Percentiles rank a stretch among this genome's conserved stretches.
Evolutionary conservation across 202 grass and related monocot genomes (phyloP).

Genomic region (Zizania palustris): DNA sequence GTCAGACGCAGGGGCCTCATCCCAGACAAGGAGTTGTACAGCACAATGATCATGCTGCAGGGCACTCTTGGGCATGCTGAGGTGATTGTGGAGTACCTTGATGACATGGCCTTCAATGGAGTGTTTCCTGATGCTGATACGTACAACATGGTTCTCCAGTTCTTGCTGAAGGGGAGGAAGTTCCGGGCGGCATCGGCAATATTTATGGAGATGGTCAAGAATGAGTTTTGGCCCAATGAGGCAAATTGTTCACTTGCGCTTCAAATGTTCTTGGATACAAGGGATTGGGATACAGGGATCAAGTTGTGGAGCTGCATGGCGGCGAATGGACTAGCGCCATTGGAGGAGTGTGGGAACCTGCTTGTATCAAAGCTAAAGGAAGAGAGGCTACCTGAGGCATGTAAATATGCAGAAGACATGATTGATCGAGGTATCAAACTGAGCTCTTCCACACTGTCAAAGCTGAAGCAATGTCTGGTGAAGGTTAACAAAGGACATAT

Average conservation of each 20-base stretch:
- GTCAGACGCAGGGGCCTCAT: constrained; percentile 34
- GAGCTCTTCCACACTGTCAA: constrained; percentile 60
- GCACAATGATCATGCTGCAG: constrained; percentile 59
- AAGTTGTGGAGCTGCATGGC: constrained; percentile 79
- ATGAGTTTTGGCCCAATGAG: constrained; percentile 57
- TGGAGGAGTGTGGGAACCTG: constrained; percentile 77
- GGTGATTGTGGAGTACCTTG: constrained; percentile 46
- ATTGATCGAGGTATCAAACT: constrained; percentile 82
- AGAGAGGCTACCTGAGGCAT: constrained; percentile 76
- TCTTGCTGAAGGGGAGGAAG: constrained; percentile 59
- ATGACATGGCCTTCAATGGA: constrained; percentile 69
- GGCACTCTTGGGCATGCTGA: constrained; percentile 48
- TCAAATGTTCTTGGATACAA: constrained; percentile 52
- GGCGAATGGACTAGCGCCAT: constrained; percentile 52
- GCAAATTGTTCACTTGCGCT: constrained; percentile 58
- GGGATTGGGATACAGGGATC: constrained; percentile 58
- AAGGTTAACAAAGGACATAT: constrained; percentile 61
- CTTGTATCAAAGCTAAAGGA: constrained; percentile 59
- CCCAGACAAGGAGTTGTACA: constrained; percentile 70
- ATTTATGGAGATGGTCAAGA: constrained; percentile 89
- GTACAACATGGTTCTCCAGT: constrained; percentile 60
- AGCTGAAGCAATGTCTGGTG: constrained; percentile 64
- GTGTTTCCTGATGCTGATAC: constrained; percentile 66
- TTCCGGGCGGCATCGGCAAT: constrained; percentile 53
- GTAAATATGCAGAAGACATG: constrained; percentile 85